phyloP scores from a whole-genome alignment of 2,329 filamentous ascomycete species.

The Lachnellula cervina region DNA sequence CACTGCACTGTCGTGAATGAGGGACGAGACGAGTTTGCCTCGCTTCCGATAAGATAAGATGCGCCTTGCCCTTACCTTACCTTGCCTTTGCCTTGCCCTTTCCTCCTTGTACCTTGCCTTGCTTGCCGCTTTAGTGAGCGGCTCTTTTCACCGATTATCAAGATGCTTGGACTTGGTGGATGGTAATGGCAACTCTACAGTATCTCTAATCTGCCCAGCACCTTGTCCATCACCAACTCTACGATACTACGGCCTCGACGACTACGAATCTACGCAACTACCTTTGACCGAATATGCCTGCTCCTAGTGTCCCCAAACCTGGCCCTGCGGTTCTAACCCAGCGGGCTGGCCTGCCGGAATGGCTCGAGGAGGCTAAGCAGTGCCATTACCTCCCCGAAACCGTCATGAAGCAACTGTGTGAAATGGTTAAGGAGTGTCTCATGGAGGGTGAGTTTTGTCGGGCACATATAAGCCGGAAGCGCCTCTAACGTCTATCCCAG shows the following conservation, averaged over 20 bases:
- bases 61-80: too few species aligned
- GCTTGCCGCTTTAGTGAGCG: too few species aligned
- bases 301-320: conserved; percentile 68
- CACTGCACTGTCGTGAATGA: background rate
- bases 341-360: conserved; percentile 87
- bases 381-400: conserved; percentile 94
- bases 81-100: too few species aligned
- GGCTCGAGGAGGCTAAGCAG: conserved; percentile 93
- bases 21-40: background rate
- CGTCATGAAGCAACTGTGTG: conserved; percentile 98
- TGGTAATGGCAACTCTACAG: too few species aligned
- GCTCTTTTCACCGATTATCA: too few species aligned
- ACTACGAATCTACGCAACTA: background rate
- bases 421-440: conserved; percentile 96
- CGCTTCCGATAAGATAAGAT: background rate
- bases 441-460: conserved; percentile 75
- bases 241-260: background rate
- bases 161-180: too few species aligned
- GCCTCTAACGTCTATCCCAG: conserved; percentile 42
- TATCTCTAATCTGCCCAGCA: too few species aligned
- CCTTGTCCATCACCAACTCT: background rate
- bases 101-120: too few species aligned
- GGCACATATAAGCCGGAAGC: background rate
- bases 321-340: conserved; percentile 81
- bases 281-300: conserved; percentile 7